These are phyloP conservation scores for Quercus agrifolia DNA, from an alignment of 306 rosid species.

Conservation along the genomic window DNA sequence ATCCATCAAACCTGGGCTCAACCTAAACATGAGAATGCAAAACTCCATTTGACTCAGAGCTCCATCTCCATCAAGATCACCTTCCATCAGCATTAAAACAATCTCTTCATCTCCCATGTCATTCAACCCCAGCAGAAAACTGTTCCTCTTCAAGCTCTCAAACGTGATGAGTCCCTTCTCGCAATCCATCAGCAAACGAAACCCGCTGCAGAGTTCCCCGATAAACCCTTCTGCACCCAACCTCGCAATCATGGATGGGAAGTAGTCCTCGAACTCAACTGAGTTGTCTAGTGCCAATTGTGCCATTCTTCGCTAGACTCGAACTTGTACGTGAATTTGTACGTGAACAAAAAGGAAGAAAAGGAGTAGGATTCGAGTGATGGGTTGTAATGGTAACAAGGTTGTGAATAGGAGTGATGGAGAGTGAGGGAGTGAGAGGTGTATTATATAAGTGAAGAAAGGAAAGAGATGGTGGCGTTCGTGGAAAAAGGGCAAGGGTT, in stretches of 20 bases:
- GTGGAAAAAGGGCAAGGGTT: neutral
- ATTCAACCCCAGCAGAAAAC: slow-evolving; percentile 40
- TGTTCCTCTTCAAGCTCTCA: slow-evolving; percentile 64
- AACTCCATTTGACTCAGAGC: slow-evolving; percentile 59
- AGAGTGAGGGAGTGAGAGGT: slow-evolving; percentile 1
- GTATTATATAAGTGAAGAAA: slow-evolving; percentile 10
- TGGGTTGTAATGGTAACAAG: neutral
- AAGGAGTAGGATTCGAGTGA: neutral
- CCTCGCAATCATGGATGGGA: slow-evolving; percentile 57
- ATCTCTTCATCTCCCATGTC: slow-evolving; percentile 56
- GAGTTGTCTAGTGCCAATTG: slow-evolving; percentile 26
- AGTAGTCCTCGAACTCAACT: slow-evolving; percentile 54
- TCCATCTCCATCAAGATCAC: slow-evolving; percentile 77
- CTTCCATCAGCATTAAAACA: slow-evolving; percentile 59
- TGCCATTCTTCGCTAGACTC: neutral
- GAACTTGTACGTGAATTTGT: neutral
- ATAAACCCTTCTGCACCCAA: slow-evolving; percentile 60
- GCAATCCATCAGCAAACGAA: slow-evolving; percentile 60
- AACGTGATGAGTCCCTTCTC: slow-evolving; percentile 65
- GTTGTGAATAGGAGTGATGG: slow-evolving; percentile 17
- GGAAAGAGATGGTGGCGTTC: slow-evolving; percentile 3
- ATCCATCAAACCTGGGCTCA: slow-evolving; percentile 53
- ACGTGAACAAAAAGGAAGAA: neutral
- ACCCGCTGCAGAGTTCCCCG: slow-evolving; percentile 55
- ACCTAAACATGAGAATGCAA: slow-evolving; percentile 74